Percentiles rank a stretch among this genome's conserved stretches.
These are phyloP conservation scores for Talaromyces sp. DNA, from an alignment of 2,329 filamentous ascomycete genomes.

Conservation along the genomic window DNA sequence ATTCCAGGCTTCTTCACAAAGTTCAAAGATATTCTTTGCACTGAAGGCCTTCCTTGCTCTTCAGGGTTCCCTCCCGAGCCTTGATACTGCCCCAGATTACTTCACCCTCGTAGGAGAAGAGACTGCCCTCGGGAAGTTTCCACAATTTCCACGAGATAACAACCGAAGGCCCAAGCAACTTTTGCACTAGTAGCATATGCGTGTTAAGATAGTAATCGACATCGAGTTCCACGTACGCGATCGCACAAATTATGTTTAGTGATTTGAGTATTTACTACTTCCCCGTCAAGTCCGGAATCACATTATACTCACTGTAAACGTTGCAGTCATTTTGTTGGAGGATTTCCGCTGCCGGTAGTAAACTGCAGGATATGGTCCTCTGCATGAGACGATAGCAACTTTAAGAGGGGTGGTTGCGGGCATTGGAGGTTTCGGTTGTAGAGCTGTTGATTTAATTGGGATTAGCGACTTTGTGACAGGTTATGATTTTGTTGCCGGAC, in stretches of 20 bases:
- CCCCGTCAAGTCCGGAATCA: not conserved
- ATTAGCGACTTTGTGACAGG: not conserved
- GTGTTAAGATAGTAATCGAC: not conserved
- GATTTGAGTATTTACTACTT: not conserved
- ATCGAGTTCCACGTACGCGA: not conserved
- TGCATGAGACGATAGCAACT: not conserved
- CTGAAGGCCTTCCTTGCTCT: not conserved
- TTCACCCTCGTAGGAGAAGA: not conserved
- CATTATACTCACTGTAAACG: not conserved
- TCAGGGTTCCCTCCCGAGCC: not conserved
- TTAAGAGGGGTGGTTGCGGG: too few relatives aligned
- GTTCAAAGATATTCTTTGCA: not conserved
- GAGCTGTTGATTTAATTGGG: not conserved
- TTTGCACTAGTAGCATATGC: not conserved
- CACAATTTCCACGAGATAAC: not conserved
- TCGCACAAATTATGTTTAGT: not conserved
- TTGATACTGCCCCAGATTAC: not conserved
- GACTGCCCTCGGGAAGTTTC: not conserved
- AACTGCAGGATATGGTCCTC: not conserved
- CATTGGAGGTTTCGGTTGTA: not conserved
- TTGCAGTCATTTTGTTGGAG: not conserved
- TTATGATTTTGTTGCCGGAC: too few relatives aligned
- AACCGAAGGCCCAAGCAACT: not conserved
- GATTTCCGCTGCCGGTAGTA: not conserved
- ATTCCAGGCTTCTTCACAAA: not conserved